A percentile compares a stretch with the other conserved stretches of the same genome.
These are phyloP conservation scores for Spinacia oleracea DNA, from an alignment of 179 eudicot species.

Conservation along the genomic window DNA sequence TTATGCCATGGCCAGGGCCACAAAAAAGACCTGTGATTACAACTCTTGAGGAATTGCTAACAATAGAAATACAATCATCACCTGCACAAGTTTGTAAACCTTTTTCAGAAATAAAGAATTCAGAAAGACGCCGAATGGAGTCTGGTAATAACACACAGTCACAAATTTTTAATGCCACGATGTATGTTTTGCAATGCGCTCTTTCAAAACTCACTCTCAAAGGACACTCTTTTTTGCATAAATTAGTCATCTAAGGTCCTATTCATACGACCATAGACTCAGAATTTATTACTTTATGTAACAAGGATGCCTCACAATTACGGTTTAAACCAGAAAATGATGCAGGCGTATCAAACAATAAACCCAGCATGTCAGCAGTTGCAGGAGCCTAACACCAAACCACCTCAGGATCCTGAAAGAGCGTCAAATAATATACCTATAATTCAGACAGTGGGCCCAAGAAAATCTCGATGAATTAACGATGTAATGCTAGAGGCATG, in stretches of 20 bases:
- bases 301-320: neutral
- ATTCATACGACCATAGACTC: neutral
- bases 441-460: neutral
- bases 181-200: neutral
- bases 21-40: constrained; percentile 51
- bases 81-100: constrained; percentile 40
- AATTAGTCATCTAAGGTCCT: neutral
- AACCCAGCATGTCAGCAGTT: neutral
- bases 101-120: neutral
- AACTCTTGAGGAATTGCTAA: constrained; percentile 71
- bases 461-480: neutral
- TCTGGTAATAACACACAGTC: neutral
- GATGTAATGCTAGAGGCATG: neutral
- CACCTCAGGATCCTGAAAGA: neutral
- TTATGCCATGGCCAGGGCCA: constrained; percentile 96
- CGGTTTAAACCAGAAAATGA: neutral
- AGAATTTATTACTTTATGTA: neutral
- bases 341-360: neutral
- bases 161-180: neutral
- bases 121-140: neutral
- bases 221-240: neutral
- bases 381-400: neutral
- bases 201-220: neutral
- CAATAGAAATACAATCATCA: constrained; percentile 93
- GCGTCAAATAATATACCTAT: neutral